Base-by-base conservation (phyloP, 192 early-diverging fungal species). In the Linnemannia elongata region DNA sequence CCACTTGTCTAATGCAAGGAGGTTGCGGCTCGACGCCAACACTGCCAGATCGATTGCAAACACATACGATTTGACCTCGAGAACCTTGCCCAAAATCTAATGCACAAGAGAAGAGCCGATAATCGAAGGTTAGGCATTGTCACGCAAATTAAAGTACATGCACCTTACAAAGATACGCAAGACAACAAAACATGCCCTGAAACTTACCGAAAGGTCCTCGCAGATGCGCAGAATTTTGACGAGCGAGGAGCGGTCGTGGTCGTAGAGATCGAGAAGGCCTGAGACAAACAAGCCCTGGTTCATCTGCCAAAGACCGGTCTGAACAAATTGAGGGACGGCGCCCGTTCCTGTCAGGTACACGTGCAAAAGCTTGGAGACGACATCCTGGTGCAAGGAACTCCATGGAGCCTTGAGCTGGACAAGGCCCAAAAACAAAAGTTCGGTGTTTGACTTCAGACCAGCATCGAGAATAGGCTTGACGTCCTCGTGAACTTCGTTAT, bases 1-100 rank as follows among this genome's bases (percentile, higher is more conserved):
- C 96, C 96, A 97, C 83, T 96, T 96, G 78, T 97, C 97, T 2
- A 97, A 80, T 74, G 96, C 96, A 6, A 97, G 82, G 69, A 93
- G 95, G 76, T 96, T 95, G 36, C 95, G 88, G 10, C 96, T 90
- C 4, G 94, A 94, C 6, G 97, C 96, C 18, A 97, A 87, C 1
- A 95, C 92, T 38, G 96, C 96, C 27, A 97, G 80, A 72, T 97
- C 97, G 69, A 97, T 95, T 0, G 95, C 76, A 84, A 97, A 97
- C 3, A 85, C 81, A 72, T 91, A 94, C 5, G 93, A 92, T 70
- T 94, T 93, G 18, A 90, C 85, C 69, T 96, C 93, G 12, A 97
- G 83, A 39, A 97, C 92, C 57, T 91, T 89, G 22, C 91, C 84
- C n/a, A 97, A 82, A 12, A 95, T 94, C 94, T 95, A 85, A 15